phyloP scores from a whole-genome alignment of 176 grass and related monocot species.

The Oryza brachyantha region DNA sequence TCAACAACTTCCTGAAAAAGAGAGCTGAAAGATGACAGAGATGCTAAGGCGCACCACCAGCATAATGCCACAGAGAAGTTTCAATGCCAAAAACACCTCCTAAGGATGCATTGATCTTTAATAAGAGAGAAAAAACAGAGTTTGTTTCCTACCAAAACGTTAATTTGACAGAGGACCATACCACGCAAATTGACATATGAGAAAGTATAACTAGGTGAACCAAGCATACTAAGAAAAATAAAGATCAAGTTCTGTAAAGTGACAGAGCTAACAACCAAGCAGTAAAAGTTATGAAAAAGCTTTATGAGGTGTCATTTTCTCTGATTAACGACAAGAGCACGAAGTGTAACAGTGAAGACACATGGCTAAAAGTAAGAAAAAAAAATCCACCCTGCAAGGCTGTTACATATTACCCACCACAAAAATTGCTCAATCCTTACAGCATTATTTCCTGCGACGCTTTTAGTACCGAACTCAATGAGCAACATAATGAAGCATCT shows the following conservation, averaged over 20 bases:
- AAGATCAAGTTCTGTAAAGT: neutral
- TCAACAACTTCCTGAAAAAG: constrained; percentile 32
- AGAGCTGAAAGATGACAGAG: constrained; percentile 29
- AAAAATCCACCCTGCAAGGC: constrained; percentile 33
- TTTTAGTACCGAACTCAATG: constrained; percentile 3
- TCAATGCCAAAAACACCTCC: neutral
- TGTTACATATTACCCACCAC: constrained; percentile 22
- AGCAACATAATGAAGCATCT: neutral
- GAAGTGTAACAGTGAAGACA: constrained; percentile 41
- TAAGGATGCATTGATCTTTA: neutral
- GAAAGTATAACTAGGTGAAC: too few species aligned
- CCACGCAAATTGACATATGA: neutral
- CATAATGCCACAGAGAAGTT: constrained; percentile 13
- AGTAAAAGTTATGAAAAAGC: constrained; percentile 17
- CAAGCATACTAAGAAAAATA: neutral
- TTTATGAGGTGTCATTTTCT: constrained; percentile 33
- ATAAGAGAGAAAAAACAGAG: neutral
- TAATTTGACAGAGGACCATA: constrained; percentile 1
- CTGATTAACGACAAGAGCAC: constrained; percentile 27
- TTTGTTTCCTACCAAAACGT: neutral
- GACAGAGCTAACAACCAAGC: constrained; percentile 24
- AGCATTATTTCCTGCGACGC: constrained; percentile 26
- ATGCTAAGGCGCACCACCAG: constrained; percentile 14
- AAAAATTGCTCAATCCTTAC: neutral
- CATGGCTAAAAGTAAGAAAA: constrained; percentile 43